Percentiles rank a stretch among this genome's conserved stretches.
These are phyloP conservation scores for Septoria linicola DNA, from an alignment of 2,329 filamentous ascomycete genomes.

Conservation along the genomic window DNA sequence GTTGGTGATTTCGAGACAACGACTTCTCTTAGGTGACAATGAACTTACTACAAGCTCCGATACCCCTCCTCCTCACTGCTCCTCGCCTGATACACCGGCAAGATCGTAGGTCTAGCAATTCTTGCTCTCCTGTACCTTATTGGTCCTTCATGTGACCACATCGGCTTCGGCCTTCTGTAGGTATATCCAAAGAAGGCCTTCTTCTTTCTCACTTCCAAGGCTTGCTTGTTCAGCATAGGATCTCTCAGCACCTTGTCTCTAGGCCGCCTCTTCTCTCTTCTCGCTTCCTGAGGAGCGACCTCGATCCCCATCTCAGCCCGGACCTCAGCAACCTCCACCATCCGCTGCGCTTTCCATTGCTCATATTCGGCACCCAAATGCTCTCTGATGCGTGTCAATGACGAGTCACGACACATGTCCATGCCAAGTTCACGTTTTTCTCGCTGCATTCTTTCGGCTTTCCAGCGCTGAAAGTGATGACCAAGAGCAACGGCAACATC, in stretches of 20 bases:
- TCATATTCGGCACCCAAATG: slow-evolving; percentile 34
- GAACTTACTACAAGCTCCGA: too few relatives aligned
- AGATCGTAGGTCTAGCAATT: slow-evolving; percentile 28
- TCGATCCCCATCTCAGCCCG: slow-evolving; percentile 21
- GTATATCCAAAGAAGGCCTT: slow-evolving; percentile 88
- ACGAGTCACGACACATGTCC: slow-evolving; percentile 31
- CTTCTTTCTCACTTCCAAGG: slow-evolving; percentile 77
- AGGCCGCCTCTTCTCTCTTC: slow-evolving; percentile 72
- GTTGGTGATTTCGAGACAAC: too few relatives aligned
- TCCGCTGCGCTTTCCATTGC: slow-evolving; percentile 33
- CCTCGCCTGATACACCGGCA: slow-evolving; percentile 23
- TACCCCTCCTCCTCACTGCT: slow-evolving; percentile 7
- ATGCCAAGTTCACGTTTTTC: slow-evolving; percentile 37
- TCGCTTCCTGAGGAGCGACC: slow-evolving; percentile 24
- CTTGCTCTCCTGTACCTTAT: slow-evolving; percentile 20
- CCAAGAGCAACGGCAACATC: slow-evolving; percentile 18
- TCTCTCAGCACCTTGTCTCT: slow-evolving; percentile 85
- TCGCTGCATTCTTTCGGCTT: slow-evolving; percentile 24
- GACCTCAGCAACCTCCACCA: slow-evolving; percentile 30
- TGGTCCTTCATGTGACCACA: slow-evolving; percentile 23
- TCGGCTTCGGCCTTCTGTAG: slow-evolving; percentile 56
- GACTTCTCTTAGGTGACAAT: too few relatives aligned
- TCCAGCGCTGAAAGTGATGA: slow-evolving; percentile 25
- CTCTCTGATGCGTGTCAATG: slow-evolving; percentile 35
- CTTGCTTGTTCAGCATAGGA: slow-evolving; percentile 60